Evolutionary conservation across 345 rosid genomes (phyloP).

Genomic region (Arabis alpina): DNA sequence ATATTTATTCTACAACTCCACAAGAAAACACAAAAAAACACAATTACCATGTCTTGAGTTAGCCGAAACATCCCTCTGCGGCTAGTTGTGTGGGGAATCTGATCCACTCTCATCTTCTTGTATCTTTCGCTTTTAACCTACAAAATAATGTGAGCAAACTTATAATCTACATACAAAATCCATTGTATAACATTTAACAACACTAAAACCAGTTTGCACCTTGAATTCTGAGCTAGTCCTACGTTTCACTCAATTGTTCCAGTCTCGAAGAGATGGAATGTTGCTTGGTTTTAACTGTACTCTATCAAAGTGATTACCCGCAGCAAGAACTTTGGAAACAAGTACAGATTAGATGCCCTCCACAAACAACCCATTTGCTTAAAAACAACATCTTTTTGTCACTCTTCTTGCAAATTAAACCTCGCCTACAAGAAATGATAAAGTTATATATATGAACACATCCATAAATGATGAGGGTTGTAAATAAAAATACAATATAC

Average conservation of each 20-base stretch:
- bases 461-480: neutral
- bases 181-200: neutral
- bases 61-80: neutral
- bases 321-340: neutral
- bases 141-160: neutral
- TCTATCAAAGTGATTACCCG: too few species aligned
- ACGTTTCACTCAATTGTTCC: neutral
- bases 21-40: neutral
- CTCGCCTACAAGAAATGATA: neutral
- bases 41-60: neutral
- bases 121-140: neutral
- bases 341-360: neutral
- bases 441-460: neutral
- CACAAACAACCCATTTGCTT: neutral
- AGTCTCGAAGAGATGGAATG: neutral
- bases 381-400: too few species aligned
- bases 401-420: too few species aligned
- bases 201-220: neutral
- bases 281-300: neutral
- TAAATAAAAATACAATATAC: neutral
- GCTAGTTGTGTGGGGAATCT: conserved; percentile 3
- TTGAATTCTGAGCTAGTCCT: neutral
- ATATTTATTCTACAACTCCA: too few species aligned
- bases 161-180: neutral
- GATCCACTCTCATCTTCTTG: neutral